Conservation (phyloP, 2,329 filamentous ascomycete genomes). For the Xylaria sp. region DNA sequence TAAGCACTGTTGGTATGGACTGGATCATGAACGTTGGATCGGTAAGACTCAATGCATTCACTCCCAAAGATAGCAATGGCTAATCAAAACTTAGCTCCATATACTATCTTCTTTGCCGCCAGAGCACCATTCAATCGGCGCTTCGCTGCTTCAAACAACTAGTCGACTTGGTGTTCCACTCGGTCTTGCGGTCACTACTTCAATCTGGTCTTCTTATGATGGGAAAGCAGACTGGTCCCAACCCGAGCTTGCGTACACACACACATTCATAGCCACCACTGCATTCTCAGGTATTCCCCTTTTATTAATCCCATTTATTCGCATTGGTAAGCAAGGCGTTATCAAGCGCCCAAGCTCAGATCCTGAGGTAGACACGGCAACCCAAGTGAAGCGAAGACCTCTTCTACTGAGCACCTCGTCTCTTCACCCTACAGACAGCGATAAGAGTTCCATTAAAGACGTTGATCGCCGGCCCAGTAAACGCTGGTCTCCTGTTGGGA, state of each 20-base stretch:
- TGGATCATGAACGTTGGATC: slow-evolving; percentile 52
- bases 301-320: slow-evolving; percentile 48
- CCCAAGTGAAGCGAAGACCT: slow-evolving; percentile 31
- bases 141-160: slow-evolving; percentile 49
- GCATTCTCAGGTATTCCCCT: slow-evolving; percentile 48
- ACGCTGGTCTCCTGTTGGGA: slow-evolving; percentile 48
- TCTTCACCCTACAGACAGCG: slow-evolving; percentile 16
- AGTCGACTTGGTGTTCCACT: slow-evolving; percentile 50
- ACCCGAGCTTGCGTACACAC: slow-evolving; percentile 47
- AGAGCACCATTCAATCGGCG: slow-evolving; percentile 48
- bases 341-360: slow-evolving; percentile 25
- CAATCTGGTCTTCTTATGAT: slow-evolving; percentile 50
- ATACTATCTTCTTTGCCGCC: slow-evolving; percentile 48
- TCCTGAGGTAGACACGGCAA: slow-evolving; percentile 12
- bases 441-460: slow-evolving; percentile 36
- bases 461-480: slow-evolving; percentile 46
- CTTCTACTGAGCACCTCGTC: slow-evolving; percentile 28
- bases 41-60: slow-evolving; percentile 38
- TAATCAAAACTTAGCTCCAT: slow-evolving; percentile 44
- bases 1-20: slow-evolving; percentile 51
- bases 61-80: not conserved
- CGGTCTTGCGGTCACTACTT: slow-evolving; percentile 49
- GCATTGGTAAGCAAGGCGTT: slow-evolving; percentile 47
- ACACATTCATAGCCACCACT: slow-evolving; percentile 49
- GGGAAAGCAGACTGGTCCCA: slow-evolving; percentile 36